Evolutionary conservation across 2,329 filamentous ascomycete genomes (phyloP).

Genomic region (Stemphylium beticola): DNA sequence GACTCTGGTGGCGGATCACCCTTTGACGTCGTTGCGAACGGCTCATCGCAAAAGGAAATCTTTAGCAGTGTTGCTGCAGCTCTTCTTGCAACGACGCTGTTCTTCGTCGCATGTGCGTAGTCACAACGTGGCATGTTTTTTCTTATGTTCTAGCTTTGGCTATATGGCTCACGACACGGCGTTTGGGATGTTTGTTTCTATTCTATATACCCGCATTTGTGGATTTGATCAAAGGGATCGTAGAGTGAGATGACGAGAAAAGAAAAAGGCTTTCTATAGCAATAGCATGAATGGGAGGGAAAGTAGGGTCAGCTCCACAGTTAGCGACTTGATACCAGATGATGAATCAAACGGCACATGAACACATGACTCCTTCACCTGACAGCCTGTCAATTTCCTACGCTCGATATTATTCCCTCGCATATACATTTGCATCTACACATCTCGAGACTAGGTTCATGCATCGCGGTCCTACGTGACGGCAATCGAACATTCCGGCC

Average conservation of each 20-base stretch:
- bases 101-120: slow-evolving; percentile 18
- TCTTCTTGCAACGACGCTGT: slow-evolving; percentile 19
- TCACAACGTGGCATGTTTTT: neutral
- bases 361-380: neutral
- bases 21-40: slow-evolving; percentile 47
- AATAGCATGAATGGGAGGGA: neutral
- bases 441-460: slow-evolving; percentile 1
- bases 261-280: neutral
- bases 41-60: slow-evolving; percentile 21
- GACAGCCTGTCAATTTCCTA: neutral
- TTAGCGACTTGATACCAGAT: neutral
- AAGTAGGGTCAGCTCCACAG: neutral
- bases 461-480: neutral
- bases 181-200: slow-evolving; percentile 26
- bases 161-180: slow-evolving; percentile 20
- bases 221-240: neutral
- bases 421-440: neutral
- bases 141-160: slow-evolving; percentile 16
- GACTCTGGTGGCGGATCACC: slow-evolving; percentile 55
- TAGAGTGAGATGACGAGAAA: neutral
- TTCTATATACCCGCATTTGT: slow-evolving; percentile 38
- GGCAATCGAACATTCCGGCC: slow-evolving; percentile 2
- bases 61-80: slow-evolving; percentile 9
- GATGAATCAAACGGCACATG: slow-evolving; percentile 1
- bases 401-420: neutral